Evolutionary conservation across 176 grass and related monocot species (phyloP).

Genomic region (Phoenix roebelenii): DNA sequence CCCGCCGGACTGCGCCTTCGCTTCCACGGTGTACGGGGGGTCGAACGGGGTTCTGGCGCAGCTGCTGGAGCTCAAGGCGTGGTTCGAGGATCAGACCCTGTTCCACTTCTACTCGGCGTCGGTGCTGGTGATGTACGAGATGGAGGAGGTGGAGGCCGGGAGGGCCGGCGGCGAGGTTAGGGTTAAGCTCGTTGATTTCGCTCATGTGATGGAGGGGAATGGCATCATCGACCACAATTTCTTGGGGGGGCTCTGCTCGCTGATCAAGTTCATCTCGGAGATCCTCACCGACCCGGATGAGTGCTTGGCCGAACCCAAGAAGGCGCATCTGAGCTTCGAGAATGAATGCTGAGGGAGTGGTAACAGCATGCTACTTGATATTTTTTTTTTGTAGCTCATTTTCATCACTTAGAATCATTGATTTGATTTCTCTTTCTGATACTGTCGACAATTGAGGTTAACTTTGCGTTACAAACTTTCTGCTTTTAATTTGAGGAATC

Average conservation of each 20-base stretch:
- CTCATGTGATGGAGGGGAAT: conserved; percentile 61
- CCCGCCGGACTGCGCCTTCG: conserved; percentile 35
- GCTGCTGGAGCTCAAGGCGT: conserved; percentile 69
- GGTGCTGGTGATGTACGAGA: conserved; percentile 51
- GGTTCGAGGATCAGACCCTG: conserved; percentile 81
- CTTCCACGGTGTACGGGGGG: conserved; percentile 47
- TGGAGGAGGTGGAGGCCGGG: neutral
- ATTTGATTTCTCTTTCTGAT: too few relatives aligned
- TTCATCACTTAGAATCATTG: too few relatives aligned
- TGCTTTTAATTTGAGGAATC: too few relatives aligned
- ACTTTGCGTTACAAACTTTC: too few relatives aligned
- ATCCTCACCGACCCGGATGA: conserved; percentile 37
- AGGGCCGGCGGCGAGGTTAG: neutral
- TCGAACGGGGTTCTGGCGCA: conserved; percentile 51
- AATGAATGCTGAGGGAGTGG: too few relatives aligned
- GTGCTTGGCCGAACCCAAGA: too few relatives aligned
- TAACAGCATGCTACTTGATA: too few relatives aligned
- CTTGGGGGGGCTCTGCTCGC: conserved; percentile 67
- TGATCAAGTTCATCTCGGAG: conserved; percentile 61
- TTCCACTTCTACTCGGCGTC: conserved; percentile 94
- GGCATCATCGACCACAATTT: conserved; percentile 94
- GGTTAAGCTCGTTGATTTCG: conserved; percentile 83
- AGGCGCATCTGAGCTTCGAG: too few relatives aligned
- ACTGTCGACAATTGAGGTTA: too few relatives aligned
- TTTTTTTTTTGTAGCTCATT: too few relatives aligned